These are phyloP conservation scores for Daldinia bambusicola DNA, from an alignment of 495 filamentous ascomycete species.

Conservation along the genomic window DNA sequence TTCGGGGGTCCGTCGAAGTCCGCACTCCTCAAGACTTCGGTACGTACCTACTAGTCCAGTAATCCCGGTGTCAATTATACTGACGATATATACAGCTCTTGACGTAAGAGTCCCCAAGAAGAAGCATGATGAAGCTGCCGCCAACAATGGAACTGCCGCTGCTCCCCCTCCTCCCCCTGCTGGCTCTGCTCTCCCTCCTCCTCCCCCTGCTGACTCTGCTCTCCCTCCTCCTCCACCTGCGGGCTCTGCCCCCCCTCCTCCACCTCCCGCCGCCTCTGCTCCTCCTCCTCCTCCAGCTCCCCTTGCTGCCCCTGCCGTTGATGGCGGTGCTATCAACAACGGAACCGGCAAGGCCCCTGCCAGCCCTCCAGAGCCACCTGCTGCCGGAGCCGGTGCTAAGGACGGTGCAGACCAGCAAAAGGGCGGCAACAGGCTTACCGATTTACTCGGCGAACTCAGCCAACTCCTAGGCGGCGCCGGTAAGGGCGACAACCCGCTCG, in stretches of 20 bases:
- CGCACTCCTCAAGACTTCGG: conserved; percentile 23
- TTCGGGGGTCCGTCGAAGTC: conserved; percentile 1
- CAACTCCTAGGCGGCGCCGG: conserved; percentile 27
- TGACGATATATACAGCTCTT: conserved; percentile 24
- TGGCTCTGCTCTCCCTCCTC: too few relatives aligned
- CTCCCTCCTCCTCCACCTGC: too few relatives aligned
- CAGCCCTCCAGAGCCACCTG: too few relatives aligned
- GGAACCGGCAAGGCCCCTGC: conserved; percentile 31
- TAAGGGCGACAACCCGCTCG: conserved; percentile 12
- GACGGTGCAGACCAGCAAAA: conserved; percentile 24
- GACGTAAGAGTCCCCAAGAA: conserved; percentile 38
- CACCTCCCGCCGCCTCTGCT: too few relatives aligned
- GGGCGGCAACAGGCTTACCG: conserved; percentile 28
- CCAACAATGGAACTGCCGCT: conserved; percentile 16
- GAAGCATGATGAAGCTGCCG: conserved; percentile 27
- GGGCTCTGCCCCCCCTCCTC: too few relatives aligned
- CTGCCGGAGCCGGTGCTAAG: not conserved
- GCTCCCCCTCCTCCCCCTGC: too few relatives aligned
- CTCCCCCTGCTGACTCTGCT: too few relatives aligned
- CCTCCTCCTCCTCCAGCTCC: too few relatives aligned
- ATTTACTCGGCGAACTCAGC: conserved; percentile 18
- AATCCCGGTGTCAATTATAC: not conserved
- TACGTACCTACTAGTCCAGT: conserved; percentile 12
- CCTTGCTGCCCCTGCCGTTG: not conserved
- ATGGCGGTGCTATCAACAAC: conserved; percentile 26